These are phyloP conservation scores for Ilyonectria robusta DNA, from an alignment of 2,329 filamentous ascomycete species.

Conservation along the genomic window DNA sequence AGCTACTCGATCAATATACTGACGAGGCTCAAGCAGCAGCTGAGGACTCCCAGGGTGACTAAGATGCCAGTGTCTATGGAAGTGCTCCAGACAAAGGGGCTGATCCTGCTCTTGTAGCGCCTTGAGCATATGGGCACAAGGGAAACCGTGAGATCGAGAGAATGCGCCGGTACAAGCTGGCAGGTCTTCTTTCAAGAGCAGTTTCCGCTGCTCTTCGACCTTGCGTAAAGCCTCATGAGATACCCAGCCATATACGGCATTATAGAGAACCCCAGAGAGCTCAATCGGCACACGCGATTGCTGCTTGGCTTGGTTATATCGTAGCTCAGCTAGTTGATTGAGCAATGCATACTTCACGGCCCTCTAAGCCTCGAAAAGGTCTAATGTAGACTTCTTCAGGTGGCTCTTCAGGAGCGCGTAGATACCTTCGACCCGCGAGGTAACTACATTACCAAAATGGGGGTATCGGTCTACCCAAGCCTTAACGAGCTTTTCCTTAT, in stretches of 20 bases:
- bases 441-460: too few relatives aligned
- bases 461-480: too few relatives aligned
- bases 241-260: not conserved
- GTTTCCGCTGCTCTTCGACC: too few relatives aligned
- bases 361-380: too few relatives aligned
- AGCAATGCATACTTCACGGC: not conserved
- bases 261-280: not conserved
- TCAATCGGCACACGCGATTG: too few relatives aligned
- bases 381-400: too few relatives aligned
- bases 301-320: too few relatives aligned
- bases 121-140: slow-evolving; percentile 4
- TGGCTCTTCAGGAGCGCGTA: not conserved
- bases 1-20: not conserved
- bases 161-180: too few relatives aligned
- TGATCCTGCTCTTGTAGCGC: too few relatives aligned
- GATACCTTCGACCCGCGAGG: too few relatives aligned
- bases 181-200: too few relatives aligned
- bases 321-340: not conserved
- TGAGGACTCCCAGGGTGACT: not conserved
- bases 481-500: too few relatives aligned
- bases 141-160: not conserved
- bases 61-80: slow-evolving; percentile 5
- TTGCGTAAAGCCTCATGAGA: not conserved
- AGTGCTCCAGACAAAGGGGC: not conserved
- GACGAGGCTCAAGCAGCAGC: not conserved